Conservation (phyloP, 305 asterid species). For the Solanum hybrid region DNA sequence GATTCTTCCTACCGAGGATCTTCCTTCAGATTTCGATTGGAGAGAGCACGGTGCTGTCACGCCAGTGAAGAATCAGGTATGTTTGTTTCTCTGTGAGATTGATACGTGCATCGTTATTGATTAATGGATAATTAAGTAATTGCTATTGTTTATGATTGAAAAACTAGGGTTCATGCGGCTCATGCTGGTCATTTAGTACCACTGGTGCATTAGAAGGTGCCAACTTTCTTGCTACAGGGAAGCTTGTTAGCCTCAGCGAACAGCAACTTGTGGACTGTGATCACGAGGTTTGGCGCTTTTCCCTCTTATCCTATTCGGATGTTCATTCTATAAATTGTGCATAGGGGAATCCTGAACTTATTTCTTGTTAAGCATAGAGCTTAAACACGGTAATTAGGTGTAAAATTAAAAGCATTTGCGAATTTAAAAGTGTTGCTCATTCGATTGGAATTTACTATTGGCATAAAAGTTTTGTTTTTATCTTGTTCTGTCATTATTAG, state of each 20-base stretch:
- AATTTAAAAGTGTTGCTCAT: not conserved
- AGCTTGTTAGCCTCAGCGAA: conserved; percentile 83
- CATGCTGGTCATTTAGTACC: conserved; percentile 95
- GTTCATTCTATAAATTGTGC: not conserved
- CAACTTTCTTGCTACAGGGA: conserved; percentile 67
- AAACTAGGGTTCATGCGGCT: conserved; percentile 77
- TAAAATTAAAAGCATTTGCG: not conserved
- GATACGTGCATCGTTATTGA: not conserved
- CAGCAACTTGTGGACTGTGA: conserved; percentile 96
- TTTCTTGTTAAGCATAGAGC: not conserved
- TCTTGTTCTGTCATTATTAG: not conserved
- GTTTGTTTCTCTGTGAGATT: not conserved
- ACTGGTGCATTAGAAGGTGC: conserved; percentile 95
- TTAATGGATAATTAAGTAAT: not conserved
- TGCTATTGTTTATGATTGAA: not conserved
- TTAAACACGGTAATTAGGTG: not conserved
- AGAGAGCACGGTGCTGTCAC: conserved; percentile 82
- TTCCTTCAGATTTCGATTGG: conserved; percentile 80
- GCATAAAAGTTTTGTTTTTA: not conserved
- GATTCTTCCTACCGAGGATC: conserved; percentile 63
- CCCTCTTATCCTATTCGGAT: not conserved
- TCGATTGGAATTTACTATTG: not conserved
- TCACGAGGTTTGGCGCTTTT: conserved; percentile 54
- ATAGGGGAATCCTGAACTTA: not conserved
- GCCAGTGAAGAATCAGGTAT: conserved; percentile 75